Evolutionary conservation across 2,329 filamentous ascomycete species (phyloP).

Genomic region (Aspergillus luchuensis): DNA sequence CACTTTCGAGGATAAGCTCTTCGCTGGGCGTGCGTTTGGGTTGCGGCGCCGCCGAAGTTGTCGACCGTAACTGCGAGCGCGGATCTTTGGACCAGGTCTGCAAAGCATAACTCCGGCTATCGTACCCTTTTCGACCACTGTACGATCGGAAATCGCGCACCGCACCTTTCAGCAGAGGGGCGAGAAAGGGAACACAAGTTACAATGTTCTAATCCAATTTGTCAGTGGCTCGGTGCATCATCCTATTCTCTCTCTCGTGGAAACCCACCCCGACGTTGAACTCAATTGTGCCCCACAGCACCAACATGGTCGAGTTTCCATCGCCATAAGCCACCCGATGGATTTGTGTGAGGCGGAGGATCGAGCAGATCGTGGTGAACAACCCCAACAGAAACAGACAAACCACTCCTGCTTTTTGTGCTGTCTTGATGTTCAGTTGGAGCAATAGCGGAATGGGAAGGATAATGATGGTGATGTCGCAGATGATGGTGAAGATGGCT

Average conservation of each 20-base stretch:
- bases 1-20: constrained; percentile 27
- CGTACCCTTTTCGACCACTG: constrained; percentile 47
- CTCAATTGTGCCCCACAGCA: constrained; percentile 60
- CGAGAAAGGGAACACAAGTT: constrained; percentile 38
- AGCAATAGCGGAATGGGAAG: constrained; percentile 55
- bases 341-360: constrained; percentile 57
- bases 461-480: constrained; percentile 54
- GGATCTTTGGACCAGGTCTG: constrained; percentile 28
- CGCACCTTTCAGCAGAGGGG: constrained; percentile 32
- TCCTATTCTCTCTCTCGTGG: background rate
- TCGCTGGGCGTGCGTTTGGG: constrained; percentile 29
- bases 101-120: constrained; percentile 24
- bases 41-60: constrained; percentile 6
- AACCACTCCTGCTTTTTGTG: constrained; percentile 55
- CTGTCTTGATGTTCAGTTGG: constrained; percentile 50
- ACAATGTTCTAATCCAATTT: constrained; percentile 33
- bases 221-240: background rate
- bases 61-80: constrained; percentile 1
- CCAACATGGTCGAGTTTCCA: constrained; percentile 58
- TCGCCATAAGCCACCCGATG: constrained; percentile 53
- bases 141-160: constrained; percentile 33
- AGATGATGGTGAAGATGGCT: constrained; percentile 55
- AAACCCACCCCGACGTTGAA: constrained; percentile 58
- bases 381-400: constrained; percentile 56
- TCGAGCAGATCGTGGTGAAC: constrained; percentile 58